These are phyloP conservation scores for Plasmodium vivax DNA, from an alignment of 169 alveolate species.

Conservation along the genomic window DNA sequence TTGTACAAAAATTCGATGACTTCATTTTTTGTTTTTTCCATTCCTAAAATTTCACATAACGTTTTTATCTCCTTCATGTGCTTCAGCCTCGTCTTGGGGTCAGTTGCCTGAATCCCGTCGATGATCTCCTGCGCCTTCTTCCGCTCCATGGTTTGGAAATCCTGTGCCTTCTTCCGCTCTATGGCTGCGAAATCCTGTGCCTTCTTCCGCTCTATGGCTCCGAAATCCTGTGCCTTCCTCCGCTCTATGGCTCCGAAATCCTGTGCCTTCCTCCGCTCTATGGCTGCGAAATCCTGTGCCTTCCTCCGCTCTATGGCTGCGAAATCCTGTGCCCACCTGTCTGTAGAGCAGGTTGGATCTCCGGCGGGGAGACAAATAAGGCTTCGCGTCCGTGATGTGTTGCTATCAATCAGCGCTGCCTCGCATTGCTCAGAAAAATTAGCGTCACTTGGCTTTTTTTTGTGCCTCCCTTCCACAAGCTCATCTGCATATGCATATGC, in stretches of 20 bases:
- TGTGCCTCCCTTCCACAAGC: not conserved
- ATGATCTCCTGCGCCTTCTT: conserved; percentile 57
- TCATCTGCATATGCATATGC: not conserved
- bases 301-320: not conserved
- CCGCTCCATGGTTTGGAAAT: not conserved
- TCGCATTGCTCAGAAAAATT: not conserved
- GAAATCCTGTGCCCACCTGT: not conserved
- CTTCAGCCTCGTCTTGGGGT: conserved; percentile 29
- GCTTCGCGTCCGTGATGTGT: not conserved
- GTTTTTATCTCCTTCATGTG: conserved; percentile 46
- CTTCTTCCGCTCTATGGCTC: too few species aligned
- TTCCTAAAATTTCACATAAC: conserved; percentile 57
- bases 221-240: not conserved
- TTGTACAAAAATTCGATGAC: conserved; percentile 66
- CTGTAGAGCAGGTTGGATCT: not conserved
- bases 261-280: conserved; percentile 27
- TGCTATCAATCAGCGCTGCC: not conserved
- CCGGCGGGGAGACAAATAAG: not conserved
- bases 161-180: too few species aligned
- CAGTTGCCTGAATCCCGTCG: conserved; percentile 65
- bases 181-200: not conserved
- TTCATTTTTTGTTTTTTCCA: conserved; percentile 56
- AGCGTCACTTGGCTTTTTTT: not conserved
- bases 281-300: conserved; percentile 72
- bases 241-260: too few species aligned